Percentiles rank a stretch among this genome's conserved stretches.
These are phyloP conservation scores for Spergularia bocconei DNA, from an alignment of 148 eudicot genomes.

Conservation along the genomic window DNA sequence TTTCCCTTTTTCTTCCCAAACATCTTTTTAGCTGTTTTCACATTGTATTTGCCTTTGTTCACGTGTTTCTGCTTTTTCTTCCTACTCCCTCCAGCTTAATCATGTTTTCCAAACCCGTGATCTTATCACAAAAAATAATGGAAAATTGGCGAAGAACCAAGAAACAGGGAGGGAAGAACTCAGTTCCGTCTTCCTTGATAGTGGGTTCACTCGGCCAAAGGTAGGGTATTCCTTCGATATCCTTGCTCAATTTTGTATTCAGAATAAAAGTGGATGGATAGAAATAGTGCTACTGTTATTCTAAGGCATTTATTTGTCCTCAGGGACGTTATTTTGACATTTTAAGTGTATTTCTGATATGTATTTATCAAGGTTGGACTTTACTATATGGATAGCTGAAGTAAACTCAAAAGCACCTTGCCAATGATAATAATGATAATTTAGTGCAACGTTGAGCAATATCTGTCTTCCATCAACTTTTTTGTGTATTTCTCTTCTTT, in stretches of 20 bases:
- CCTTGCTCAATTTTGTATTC: background rate
- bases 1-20: background rate
- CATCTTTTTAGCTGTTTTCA: background rate
- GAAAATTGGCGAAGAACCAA: conserved; percentile 54
- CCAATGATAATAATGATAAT: too few relatives aligned
- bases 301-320: background rate
- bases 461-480: too few relatives aligned
- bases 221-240: conserved; percentile 33
- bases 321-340: background rate
- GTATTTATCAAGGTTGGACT: background rate
- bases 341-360: background rate
- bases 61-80: conserved; percentile 9
- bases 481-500: background rate
- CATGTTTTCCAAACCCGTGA: conserved; percentile 71
- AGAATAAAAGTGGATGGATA: background rate
- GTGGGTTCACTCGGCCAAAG: conserved; percentile 93
- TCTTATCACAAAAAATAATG: conserved; percentile 68
- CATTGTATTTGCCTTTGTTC: background rate
- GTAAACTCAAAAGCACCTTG: too few relatives aligned
- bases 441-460: too few relatives aligned
- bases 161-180: conserved; percentile 44
- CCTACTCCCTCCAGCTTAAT: conserved; percentile 59
- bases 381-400: background rate
- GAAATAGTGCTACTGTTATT: background rate
- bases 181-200: conserved; percentile 58